phyloP scores from a whole-genome alignment of 441 rosid species.

The Kokia cookei region DNA sequence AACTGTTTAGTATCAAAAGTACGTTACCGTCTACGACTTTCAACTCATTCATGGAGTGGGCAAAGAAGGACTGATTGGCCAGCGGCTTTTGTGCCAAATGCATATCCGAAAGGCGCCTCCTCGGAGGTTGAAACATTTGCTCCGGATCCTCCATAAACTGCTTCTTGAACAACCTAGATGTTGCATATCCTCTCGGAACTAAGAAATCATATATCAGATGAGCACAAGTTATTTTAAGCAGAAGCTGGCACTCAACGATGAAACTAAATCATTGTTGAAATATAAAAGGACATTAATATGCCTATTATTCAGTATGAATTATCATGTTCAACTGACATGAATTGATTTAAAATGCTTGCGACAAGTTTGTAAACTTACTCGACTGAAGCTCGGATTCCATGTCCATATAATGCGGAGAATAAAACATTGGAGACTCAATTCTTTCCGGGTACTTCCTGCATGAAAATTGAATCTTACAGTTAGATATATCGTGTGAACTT shows the following conservation, averaged over 20 bases:
- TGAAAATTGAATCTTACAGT: neutral
- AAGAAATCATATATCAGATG: neutral
- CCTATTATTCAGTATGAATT: neutral
- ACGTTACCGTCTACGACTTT: constrained; percentile 37
- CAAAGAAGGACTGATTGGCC: constrained; percentile 21
- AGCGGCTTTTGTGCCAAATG: constrained; percentile 28
- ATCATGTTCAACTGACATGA: neutral
- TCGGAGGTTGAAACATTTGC: constrained; percentile 34
- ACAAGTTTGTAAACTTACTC: constrained; percentile 24
- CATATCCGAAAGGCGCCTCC: constrained; percentile 34
- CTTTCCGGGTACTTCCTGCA: constrained; percentile 55
- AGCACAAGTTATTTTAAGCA: neutral
- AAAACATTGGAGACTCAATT: constrained; percentile 31
- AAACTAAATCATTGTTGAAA: neutral
- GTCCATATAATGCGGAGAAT: constrained; percentile 33
- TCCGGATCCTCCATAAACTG: constrained; percentile 47
- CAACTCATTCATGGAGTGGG: constrained; percentile 28
- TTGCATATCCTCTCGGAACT: constrained; percentile 48
- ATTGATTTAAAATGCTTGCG: neutral
- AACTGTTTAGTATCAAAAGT: neutral
- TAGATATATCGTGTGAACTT: neutral
- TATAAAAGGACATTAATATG: neutral
- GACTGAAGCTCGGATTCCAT: constrained; percentile 48
- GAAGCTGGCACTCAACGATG: neutral
- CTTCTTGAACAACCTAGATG: constrained; percentile 39